Percentiles rank a stretch among this genome's conserved stretches.
phyloP scores from a whole-genome alignment of 768 basidiomycete genomes.

The Pisolithus tinctorius region DNA sequence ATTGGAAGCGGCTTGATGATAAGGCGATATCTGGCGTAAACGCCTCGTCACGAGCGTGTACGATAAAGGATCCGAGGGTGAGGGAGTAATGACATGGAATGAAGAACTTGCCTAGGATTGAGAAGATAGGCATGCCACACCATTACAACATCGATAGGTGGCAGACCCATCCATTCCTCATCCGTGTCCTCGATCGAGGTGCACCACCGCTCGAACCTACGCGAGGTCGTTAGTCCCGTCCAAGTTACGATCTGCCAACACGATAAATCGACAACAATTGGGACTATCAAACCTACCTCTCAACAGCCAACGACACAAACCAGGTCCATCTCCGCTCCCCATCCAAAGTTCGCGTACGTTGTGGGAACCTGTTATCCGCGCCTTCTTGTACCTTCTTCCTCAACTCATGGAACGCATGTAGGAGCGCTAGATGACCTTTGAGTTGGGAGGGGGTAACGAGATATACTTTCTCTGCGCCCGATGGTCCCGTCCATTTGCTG shows the following conservation, averaged over 20 bases:
- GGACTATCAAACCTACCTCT: conserved; percentile 19
- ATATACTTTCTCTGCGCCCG: background rate
- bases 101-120: conserved; percentile 26
- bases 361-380: conserved; percentile 9
- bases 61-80: no score
- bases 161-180: conserved; percentile 11
- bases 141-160: conserved; percentile 35
- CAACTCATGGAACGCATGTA: conserved; percentile 23
- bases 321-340: conserved; percentile 30
- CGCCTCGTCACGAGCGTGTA: no score
- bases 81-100: no score
- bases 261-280: background rate
- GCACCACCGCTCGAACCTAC: conserved; percentile 33
- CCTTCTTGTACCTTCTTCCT: conserved; percentile 15
- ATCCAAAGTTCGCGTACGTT: conserved; percentile 7
- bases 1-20: background rate
- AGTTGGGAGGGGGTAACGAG: conserved; percentile 22
- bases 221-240: background rate
- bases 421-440: conserved; percentile 24
- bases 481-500: background rate
- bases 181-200: background rate
- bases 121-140: conserved; percentile 36
- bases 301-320: conserved; percentile 34
- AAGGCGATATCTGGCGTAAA: background rate
- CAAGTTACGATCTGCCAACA: background rate